These are phyloP conservation scores for Collariella sp. DNA, from an alignment of 495 filamentous ascomycete genomes.

Conservation along the genomic window DNA sequence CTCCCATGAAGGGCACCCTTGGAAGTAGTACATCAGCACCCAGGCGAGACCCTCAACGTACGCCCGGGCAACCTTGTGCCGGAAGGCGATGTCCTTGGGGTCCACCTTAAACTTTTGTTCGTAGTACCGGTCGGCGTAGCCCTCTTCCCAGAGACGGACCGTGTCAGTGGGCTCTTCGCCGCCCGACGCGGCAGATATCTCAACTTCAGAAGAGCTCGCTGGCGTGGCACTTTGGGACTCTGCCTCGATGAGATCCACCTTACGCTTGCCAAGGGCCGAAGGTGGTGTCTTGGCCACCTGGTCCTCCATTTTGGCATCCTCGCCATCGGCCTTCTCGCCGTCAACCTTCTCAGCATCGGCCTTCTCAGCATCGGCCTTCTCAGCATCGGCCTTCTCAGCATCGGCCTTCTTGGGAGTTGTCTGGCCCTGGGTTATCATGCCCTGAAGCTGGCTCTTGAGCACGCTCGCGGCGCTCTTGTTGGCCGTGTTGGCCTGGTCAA, in stretches of 20 bases:
- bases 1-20: constrained; percentile 95
- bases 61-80: constrained; percentile 79
- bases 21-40: constrained; percentile 97
- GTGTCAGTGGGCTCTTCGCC: constrained; percentile 65
- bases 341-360: no score
- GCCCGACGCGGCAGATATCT: constrained; percentile 35
- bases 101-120: constrained; percentile 93
- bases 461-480: constrained; percentile 93
- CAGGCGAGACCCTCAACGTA: constrained; percentile 97
- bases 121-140: constrained; percentile 93
- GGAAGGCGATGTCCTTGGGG: constrained; percentile 72
- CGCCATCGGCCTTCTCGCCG: constrained; percentile 1
- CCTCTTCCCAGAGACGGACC: constrained; percentile 88
- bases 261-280: constrained; percentile 46
- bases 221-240: constrained; percentile 45
- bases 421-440: constrained; percentile 31
- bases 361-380: no score
- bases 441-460: constrained; percentile 71
- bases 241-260: constrained; percentile 52
- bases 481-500: constrained; percentile 68
- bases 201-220: constrained; percentile 34
- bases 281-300: constrained; percentile 22
- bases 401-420: not conserved
- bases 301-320: constrained; percentile 3
- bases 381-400: constrained; percentile 1